Evolutionary conservation across 1,284 basidiomycete genomes (phyloP), one percentile per base, ranked within the genome.

Genomic region (Sphaerobolus stellatus): DNA sequence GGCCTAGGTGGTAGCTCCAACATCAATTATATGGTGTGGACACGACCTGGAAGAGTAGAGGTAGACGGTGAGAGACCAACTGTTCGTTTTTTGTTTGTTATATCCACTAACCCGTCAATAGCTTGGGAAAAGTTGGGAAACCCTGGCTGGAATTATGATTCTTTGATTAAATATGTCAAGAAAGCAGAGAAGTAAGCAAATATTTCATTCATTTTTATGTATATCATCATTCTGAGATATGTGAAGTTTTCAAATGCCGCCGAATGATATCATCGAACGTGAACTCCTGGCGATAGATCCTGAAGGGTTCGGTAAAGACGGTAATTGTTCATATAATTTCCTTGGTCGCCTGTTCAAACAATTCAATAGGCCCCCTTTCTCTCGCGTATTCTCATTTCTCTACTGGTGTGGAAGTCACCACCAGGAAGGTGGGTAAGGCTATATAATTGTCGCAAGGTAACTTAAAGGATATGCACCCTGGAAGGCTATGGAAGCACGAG

Each of bases 101-200:
- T 14, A 20, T 43, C 4, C 13, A 5, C 25, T 43, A n/a, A n/a
- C 33, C 33, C 18, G 11, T 18, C 33, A 36, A 36, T 11, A 43
- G 41, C 41, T 14, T 43, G 41, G 41, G 41, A 43, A 27, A 43
- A 43, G 41, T 22, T 43, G 13, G 41, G 41, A 43, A 43, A 43
- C 18, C 16, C 3, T 11, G 41, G 41, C 3, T 43, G 41, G 41
- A 11, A 20, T 24, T 43, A 43, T 13, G 28, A 43, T 20, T 20
- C 22, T 43, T 14, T 43, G 14, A 43, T 43, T 27, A 20, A 20
- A 14, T 43, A 18, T 43, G 14, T 43, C 16, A 20, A 43, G 18
- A 43, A 14, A 43, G 11, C 41, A 11, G 41, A 43, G 41, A 43
- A 18, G 41, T 43, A 11, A 43, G 41, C 3, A 43, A 3, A 20